These are phyloP conservation scores for Cardamine chenopodiifolia DNA, from an alignment of 345 rosid species.

Conservation along the genomic window DNA sequence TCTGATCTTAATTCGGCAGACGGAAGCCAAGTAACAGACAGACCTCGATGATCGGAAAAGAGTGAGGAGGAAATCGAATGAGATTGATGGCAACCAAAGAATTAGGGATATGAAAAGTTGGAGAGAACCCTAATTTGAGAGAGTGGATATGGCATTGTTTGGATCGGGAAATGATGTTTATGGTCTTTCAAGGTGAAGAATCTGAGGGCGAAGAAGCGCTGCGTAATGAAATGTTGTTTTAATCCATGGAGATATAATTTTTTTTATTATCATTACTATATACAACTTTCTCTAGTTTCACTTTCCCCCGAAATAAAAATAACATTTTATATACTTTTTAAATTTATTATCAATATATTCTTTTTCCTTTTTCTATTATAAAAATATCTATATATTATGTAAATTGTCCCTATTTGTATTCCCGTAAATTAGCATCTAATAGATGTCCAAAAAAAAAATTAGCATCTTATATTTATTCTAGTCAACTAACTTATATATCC, in stretches of 20 bases:
- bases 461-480: constrained; percentile 2
- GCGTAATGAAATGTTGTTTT: constrained; percentile 36
- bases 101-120: constrained; percentile 29
- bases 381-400: background rate
- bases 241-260: constrained; percentile 39
- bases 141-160: constrained; percentile 48
- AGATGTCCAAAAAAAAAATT: too few species aligned
- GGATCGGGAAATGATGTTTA: constrained; percentile 49
- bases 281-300: background rate
- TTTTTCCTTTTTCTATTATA: background rate
- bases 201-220: constrained; percentile 46
- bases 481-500: background rate
- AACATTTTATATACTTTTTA: background rate
- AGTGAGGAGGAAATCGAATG: constrained; percentile 21
- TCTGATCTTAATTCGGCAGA: constrained; percentile 47
- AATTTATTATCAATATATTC: background rate
- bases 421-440: background rate
- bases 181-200: constrained; percentile 49
- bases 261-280: background rate
- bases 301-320: background rate
- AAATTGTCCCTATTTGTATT: background rate
- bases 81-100: constrained; percentile 1
- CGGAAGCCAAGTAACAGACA: constrained; percentile 32
- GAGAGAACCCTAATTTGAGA: constrained; percentile 46
- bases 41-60: constrained; percentile 37